Base-by-base conservation (phyloP, 176 grass and related monocot species). In the Poa pratensis region DNA sequence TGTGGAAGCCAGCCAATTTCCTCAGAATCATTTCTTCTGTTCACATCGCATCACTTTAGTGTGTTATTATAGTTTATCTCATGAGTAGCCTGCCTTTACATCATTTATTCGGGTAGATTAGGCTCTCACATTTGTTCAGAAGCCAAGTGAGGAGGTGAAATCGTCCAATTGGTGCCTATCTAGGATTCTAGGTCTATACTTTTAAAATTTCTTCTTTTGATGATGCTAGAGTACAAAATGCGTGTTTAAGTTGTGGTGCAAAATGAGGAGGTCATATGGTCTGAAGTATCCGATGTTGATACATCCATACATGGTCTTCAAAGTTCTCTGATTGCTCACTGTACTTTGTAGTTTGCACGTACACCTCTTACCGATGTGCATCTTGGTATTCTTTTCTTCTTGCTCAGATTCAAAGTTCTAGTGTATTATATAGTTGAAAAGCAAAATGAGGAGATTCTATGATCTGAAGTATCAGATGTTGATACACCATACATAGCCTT, bases 211-310 rank as follows among this genome's bases (percentile, higher is more conserved):
- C 17, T 73, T 69, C 34, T n/a, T n/a, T 45, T 24, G 42, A 14
- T 80, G 69, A 32, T 32, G 32, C 3, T 54, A 8, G 11, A 67
- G 24, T 51, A 60, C 39, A 79, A 19, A 22, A 15, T 34, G 24
- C 60, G 9, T 40, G 16, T 45, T 50, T 69, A 20, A 51, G 7
- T 3, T 72, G 1, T 50, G 52, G 80, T 22, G 6, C 51, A 90
- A 89, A 86, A 92, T 85, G 81, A 90, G 83, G 86, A 83, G 84
- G 11, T 55, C 2, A 54, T 59, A 49, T 59, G 51, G 78, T 90
- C 84, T 81, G 76, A 87, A 87, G 49, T 78, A 89, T 89, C 42
- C 6, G 26, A 61, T 89, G 91, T 64, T 84, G 80, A 90, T 80
- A 71, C 64, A 70, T 22, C 14, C 12, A 76, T 64, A 50, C 24